Conservation (phyloP, 2,329 filamentous ascomycete genomes). For the Apiospora hydei region DNA sequence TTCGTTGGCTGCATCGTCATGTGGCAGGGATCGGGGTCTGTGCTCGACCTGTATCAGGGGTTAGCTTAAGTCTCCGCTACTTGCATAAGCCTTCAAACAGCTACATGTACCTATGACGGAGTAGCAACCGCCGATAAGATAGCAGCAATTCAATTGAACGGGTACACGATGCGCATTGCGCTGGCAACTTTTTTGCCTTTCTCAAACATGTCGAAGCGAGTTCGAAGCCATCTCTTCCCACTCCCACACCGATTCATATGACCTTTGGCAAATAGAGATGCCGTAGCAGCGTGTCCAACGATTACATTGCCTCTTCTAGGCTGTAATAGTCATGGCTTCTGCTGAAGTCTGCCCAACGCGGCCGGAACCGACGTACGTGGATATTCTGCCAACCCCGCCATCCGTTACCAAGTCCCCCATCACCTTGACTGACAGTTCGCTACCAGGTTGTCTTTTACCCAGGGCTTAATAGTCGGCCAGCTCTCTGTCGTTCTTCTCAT, state of each 20-base stretch:
- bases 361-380: slow-evolving; percentile 43
- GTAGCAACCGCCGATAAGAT: slow-evolving; percentile 37
- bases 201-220: neutral
- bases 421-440: slow-evolving; percentile 58
- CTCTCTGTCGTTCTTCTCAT: slow-evolving; percentile 90
- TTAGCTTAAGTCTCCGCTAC: neutral
- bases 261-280: neutral
- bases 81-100: slow-evolving; percentile 8
- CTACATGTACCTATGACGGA: slow-evolving; percentile 15
- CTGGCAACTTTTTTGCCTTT: neutral
- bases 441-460: slow-evolving; percentile 83
- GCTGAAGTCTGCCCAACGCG: slow-evolving; percentile 43
- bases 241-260: neutral
- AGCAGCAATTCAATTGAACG: slow-evolving; percentile 26
- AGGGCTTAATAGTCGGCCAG: slow-evolving; percentile 92
- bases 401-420: slow-evolving; percentile 91
- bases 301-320: neutral
- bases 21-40: slow-evolving; percentile 18
- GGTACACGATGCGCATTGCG: neutral
- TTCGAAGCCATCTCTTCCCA: slow-evolving; percentile 3
- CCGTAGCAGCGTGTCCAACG: neutral
- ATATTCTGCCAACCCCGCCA: slow-evolving; percentile 58
- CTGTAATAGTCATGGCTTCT: slow-evolving; percentile 33
- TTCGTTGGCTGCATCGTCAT: slow-evolving; percentile 21
- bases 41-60: slow-evolving; percentile 4